A percentile compares a stretch with the other conserved stretches of the same genome.
Evolutionary conservation across 1,284 basidiomycete species (phyloP).

Genomic region (Sanguinoderma infundibulare): DNA sequence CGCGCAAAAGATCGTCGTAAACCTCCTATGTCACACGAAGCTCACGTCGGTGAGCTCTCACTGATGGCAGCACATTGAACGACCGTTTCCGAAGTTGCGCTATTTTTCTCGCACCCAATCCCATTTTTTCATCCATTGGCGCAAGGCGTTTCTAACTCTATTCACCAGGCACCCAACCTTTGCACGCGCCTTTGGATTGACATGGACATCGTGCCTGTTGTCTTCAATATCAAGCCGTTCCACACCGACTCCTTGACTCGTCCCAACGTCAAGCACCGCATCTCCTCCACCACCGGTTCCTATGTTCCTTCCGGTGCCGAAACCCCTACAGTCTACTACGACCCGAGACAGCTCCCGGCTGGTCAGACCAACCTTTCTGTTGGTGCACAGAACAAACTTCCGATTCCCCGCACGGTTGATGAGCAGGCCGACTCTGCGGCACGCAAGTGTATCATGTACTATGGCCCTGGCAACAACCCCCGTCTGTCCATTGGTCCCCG

Average conservation of each 20-base stretch:
- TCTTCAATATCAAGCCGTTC: slow-evolving; percentile 83
- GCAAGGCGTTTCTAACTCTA: neutral
- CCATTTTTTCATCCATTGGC: neutral
- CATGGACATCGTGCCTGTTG: slow-evolving; percentile 77
- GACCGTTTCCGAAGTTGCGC: neutral
- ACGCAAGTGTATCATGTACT: slow-evolving; percentile 82
- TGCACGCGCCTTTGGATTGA: slow-evolving; percentile 81
- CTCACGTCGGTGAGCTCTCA: neutral
- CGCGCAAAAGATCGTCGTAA: slow-evolving; percentile 3
- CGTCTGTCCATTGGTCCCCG: slow-evolving; percentile 77
- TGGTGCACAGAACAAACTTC: slow-evolving; percentile 55
- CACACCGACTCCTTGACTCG: slow-evolving; percentile 77
- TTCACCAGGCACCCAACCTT: slow-evolving; percentile 64
- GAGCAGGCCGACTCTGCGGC: slow-evolving; percentile 85
- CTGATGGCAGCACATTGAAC: neutral
- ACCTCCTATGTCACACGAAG: neutral
- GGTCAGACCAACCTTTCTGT: slow-evolving; percentile 43
- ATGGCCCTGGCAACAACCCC: slow-evolving; percentile 79
- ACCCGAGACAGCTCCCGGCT: slow-evolving; percentile 50
- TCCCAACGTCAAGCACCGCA: slow-evolving; percentile 77
- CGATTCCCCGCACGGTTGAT: slow-evolving; percentile 76
- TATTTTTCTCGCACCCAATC: neutral
- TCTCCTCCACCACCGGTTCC: slow-evolving; percentile 75
- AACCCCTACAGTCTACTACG: slow-evolving; percentile 70
- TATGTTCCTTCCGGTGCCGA: slow-evolving; percentile 75